These are phyloP conservation scores for Magnusiomyces magnusii DNA, from an alignment of 1,139 yeast species.

Conservation along the genomic window DNA sequence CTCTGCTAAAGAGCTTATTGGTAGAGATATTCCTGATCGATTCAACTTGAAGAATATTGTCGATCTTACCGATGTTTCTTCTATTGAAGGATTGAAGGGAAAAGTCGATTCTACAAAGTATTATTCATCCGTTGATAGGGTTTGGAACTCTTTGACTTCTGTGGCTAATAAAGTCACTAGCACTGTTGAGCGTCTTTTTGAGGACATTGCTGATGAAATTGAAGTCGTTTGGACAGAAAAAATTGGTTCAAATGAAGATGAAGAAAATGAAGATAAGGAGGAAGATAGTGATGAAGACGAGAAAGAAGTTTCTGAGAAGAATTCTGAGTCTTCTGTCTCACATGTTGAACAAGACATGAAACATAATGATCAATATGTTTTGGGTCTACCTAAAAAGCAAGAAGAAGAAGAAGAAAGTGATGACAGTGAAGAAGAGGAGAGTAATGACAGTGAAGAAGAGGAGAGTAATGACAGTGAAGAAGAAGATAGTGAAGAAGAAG, in stretches of 20 bases:
- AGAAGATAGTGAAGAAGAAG: not conserved
- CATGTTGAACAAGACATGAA: not conserved
- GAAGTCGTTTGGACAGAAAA: not conserved
- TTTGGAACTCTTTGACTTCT: slow-evolving; percentile 19
- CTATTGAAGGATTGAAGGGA: not conserved
- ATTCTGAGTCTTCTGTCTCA: not conserved
- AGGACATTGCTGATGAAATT: not conserved
- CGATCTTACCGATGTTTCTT: not conserved
- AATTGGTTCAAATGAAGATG: not conserved
- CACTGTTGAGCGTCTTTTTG: not conserved
- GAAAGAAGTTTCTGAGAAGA: not conserved
- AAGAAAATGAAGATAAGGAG: not conserved
- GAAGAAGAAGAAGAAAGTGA: not conserved
- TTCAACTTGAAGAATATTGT: not conserved
- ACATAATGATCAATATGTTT: not conserved
- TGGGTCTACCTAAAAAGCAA: not conserved
- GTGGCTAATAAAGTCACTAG: not conserved
- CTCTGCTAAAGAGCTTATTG: not conserved
- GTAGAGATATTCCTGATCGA: not conserved
- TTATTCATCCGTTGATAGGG: slow-evolving; percentile 18
- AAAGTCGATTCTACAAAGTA: slow-evolving; percentile 1
- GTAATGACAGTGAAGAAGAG: not conserved
- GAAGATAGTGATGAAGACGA: not conserved
- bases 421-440: not conserved
- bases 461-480: not conserved